These are phyloP conservation scores for Trichoderma brevicompactum DNA, from an alignment of 2,329 filamentous ascomycete genomes.

Conservation along the genomic window DNA sequence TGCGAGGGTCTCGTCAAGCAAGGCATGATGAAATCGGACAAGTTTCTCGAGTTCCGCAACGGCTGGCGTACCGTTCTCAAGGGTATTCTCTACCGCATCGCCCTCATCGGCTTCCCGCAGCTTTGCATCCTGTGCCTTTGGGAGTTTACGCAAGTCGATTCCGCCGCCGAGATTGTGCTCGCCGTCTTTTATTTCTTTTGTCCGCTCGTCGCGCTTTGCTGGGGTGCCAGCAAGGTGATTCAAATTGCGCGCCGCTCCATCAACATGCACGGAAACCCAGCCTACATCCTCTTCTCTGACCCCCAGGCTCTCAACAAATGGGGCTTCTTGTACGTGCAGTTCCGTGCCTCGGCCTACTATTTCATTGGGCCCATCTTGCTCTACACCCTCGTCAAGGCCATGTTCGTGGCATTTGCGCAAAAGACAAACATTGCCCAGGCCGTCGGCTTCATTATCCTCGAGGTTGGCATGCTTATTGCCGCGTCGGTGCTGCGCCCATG, in stretches of 20 bases:
- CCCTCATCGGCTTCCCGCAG: slow-evolving; percentile 89
- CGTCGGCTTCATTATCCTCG: slow-evolving; percentile 82
- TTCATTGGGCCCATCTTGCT: slow-evolving; percentile 80
- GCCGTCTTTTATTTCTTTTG: slow-evolving; percentile 88
- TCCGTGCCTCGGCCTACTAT: slow-evolving; percentile 94
- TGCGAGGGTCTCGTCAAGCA: slow-evolving; percentile 81
- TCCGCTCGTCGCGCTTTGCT: slow-evolving; percentile 75
- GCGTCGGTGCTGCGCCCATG: slow-evolving; percentile 84
- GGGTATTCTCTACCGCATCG: slow-evolving; percentile 88
- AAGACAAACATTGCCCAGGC: slow-evolving; percentile 69
- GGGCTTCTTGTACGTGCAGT: slow-evolving; percentile 97
- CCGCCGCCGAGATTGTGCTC: slow-evolving; percentile 80
- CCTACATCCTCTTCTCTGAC: slow-evolving; percentile 95
- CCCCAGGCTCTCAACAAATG: slow-evolving; percentile 92
- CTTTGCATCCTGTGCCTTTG: slow-evolving; percentile 89
- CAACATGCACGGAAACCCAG: slow-evolving; percentile 90
- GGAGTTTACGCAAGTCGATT: slow-evolving; percentile 88
- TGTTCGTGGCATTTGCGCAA: slow-evolving; percentile 82
- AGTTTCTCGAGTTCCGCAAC: slow-evolving; percentile 91
- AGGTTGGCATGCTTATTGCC: slow-evolving; percentile 75
- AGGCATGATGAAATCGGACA: slow-evolving; percentile 79
- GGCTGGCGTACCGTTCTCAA: slow-evolving; percentile 92
- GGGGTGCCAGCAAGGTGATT: slow-evolving; percentile 90
- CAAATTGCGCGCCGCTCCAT: slow-evolving; percentile 86
- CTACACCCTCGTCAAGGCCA: slow-evolving; percentile 84